Evolutionary conservation across 148 eudicot genomes (phyloP).

Genomic region (Chenopodium suecicum): DNA sequence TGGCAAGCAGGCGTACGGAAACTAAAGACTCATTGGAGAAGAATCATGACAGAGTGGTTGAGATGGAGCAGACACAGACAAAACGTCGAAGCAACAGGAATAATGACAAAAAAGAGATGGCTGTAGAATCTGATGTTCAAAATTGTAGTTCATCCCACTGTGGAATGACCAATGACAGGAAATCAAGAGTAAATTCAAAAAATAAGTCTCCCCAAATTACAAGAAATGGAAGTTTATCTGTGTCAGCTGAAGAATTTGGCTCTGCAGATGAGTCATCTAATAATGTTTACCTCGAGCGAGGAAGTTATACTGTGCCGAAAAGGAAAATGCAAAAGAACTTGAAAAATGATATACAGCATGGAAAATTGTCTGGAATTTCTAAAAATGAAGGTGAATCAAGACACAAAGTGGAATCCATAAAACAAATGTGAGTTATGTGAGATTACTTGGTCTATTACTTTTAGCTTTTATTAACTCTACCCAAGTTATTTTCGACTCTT

Average conservation of each 20-base stretch:
- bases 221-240: neutral
- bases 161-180: slow-evolving; percentile 1
- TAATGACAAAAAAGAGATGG: neutral
- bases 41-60: neutral
- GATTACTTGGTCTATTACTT: neutral
- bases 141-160: neutral
- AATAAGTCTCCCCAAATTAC: neutral
- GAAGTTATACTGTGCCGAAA: slow-evolving; percentile 2
- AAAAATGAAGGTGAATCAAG: slow-evolving; percentile 18
- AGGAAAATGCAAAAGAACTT: neutral
- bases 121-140: neutral
- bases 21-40: slow-evolving; percentile 6
- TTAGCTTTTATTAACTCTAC: neutral
- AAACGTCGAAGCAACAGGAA: neutral
- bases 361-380: slow-evolving; percentile 9
- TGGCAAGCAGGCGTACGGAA: neutral
- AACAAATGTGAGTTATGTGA: slow-evolving; percentile 24
- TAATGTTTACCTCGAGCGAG: neutral
- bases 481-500: neutral
- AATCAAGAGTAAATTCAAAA: neutral
- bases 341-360: neutral
- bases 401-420: slow-evolving; percentile 15
- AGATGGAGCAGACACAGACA: neutral
- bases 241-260: slow-evolving; percentile 11
- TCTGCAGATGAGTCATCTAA: slow-evolving; percentile 18